These are phyloP conservation scores for Mortierella sp. DNA, from an alignment of 371 early-diverging fungal genomes.

Conservation along the genomic window DNA sequence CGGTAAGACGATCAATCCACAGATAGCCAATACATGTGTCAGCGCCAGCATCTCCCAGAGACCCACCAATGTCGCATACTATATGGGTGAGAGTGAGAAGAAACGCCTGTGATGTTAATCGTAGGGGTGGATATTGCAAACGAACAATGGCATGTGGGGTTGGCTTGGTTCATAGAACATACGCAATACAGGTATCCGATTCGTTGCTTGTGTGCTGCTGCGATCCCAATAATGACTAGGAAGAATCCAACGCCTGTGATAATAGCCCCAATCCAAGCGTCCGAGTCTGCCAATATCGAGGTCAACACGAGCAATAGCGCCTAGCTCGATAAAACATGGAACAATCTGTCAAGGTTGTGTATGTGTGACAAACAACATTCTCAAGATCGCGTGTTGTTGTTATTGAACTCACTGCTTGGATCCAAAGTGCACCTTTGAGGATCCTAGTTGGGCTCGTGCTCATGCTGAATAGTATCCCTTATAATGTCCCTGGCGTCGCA, in stretches of 20 bases:
- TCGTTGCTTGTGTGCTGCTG: slow-evolving; percentile 38
- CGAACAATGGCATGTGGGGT: no score
- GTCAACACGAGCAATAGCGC: slow-evolving; percentile 27
- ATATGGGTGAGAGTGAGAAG: neutral
- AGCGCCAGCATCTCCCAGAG: slow-evolving; percentile 31
- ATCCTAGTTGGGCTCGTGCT: slow-evolving; percentile 2
- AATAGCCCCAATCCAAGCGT: slow-evolving; percentile 39
- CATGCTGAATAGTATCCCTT: slow-evolving; percentile 1
- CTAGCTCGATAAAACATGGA: slow-evolving; percentile 4
- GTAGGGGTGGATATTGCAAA: no score
- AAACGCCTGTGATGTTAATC: no score
- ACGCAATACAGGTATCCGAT: slow-evolving; percentile 25
- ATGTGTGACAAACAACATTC: no score
- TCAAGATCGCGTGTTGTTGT: no score
- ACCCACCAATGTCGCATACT: slow-evolving; percentile 42
- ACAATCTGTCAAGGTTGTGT: no score
- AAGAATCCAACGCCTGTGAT: slow-evolving; percentile 22
- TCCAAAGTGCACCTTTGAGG: slow-evolving; percentile 29
- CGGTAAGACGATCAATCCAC: slow-evolving; percentile 19
- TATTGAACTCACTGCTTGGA: slow-evolving; percentile 16
- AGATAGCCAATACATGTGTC: slow-evolving; percentile 23
- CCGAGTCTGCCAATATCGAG: slow-evolving; percentile 31
- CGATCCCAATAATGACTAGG: slow-evolving; percentile 30
- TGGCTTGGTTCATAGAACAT: slow-evolving; percentile 1
- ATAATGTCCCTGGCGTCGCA: neutral